These are phyloP conservation scores for Diaporthe vaccinii DNA, from an alignment of 2,329 filamentous ascomycete species.

Conservation along the genomic window DNA sequence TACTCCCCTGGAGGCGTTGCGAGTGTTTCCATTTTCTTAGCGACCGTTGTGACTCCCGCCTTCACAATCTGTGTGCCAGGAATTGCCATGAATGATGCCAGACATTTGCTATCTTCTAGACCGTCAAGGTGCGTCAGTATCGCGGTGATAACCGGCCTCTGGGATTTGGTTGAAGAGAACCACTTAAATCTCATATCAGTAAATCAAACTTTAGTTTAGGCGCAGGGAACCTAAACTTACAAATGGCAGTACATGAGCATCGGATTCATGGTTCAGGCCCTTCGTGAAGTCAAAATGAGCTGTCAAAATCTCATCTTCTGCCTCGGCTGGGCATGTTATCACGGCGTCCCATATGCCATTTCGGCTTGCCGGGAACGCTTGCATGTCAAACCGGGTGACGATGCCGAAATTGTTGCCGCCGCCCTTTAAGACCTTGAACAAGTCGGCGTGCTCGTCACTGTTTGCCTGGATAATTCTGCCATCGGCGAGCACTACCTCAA, in stretches of 20 bases:
- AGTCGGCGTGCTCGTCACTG: background rate
- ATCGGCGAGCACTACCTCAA: conserved; percentile 32
- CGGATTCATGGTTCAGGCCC: background rate
- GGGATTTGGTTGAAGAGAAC: conserved; percentile 1
- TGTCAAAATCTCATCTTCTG: conserved; percentile 32
- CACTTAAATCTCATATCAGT: background rate
- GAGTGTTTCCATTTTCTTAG: background rate
- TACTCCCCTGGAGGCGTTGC: conserved; percentile 12
- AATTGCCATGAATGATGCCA: background rate
- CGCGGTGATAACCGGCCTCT: background rate
- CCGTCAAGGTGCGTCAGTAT: conserved; percentile 16
- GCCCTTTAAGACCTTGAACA: conserved; percentile 25
- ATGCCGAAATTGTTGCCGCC: conserved; percentile 60
- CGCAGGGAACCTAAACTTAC: background rate
- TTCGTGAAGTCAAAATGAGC: conserved; percentile 12
- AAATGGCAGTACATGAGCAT: background rate
- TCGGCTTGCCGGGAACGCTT: conserved; percentile 38
- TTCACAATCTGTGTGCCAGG: background rate
- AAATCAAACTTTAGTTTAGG: too few species aligned
- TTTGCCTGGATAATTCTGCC: conserved; percentile 21
- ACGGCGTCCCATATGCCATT: conserved; percentile 45
- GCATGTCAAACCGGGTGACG: conserved; percentile 46
- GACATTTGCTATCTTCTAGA: background rate
- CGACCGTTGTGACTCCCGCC: background rate
- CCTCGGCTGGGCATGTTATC: background rate